Conservation (phyloP, 305 asterid genomes). For the Solanum chacoense region DNA sequence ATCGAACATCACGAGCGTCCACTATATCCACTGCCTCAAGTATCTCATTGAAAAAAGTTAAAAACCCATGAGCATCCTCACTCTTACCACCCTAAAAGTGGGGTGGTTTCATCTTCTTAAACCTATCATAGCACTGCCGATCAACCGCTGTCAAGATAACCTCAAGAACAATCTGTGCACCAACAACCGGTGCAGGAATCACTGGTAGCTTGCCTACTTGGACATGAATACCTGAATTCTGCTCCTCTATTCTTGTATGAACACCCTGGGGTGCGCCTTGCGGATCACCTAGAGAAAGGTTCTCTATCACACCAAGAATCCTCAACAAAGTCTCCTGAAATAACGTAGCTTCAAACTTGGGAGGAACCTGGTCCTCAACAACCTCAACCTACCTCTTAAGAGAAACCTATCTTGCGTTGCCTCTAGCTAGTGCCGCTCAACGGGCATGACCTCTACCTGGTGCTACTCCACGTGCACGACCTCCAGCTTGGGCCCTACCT, state of each 20-base stretch:
- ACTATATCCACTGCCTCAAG: not conserved
- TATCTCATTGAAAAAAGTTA: no score
- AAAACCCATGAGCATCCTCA: not conserved
- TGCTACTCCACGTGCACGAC: not conserved
- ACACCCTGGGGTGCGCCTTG: not conserved
- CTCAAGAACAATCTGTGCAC: not conserved
- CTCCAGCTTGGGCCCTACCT: not conserved
- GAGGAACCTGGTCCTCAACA: not conserved
- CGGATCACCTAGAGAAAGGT: not conserved
- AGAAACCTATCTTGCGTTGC: not conserved
- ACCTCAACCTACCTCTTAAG: not conserved
- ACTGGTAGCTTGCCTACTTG: not conserved
- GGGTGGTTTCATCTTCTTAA: not conserved
- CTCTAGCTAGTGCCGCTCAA: not conserved
- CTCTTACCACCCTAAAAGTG: no score
- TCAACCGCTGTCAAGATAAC: not conserved
- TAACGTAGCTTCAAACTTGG: not conserved
- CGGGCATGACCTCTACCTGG: not conserved
- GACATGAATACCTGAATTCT: not conserved
- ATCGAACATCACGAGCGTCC: not conserved
- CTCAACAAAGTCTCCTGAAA: not conserved
- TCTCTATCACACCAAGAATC: not conserved
- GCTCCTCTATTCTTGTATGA: not conserved
- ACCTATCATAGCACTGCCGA: not conserved
- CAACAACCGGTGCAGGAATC: not conserved